Base-by-base conservation (phyloP, 176 grass and related monocot genomes). In the Ensete ventricosum region DNA sequence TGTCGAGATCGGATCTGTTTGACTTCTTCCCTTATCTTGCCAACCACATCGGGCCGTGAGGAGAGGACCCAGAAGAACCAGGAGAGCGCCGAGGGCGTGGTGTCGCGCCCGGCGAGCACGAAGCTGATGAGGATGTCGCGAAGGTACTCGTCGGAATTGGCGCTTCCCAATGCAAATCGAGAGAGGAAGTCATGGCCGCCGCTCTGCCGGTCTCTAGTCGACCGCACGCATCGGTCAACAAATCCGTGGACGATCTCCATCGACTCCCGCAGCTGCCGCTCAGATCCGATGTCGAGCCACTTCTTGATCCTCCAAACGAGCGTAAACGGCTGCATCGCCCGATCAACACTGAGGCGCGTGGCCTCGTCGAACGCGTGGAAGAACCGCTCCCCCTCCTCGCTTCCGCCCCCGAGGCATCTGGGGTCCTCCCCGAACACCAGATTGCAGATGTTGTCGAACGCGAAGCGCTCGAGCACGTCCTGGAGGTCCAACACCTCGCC, bases 51-150 rank as follows among this genome's bases (percentile, higher is more conserved):
- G 21, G 72, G 83, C 3, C 73, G 68, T 19, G 73, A 29, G 13
- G 82, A 91, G 12, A 89, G 23, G 9, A 88, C 25, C 92, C 92
- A 96, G 78, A 96, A 89, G 86, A 96, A 96, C 88, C 92, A 91
- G 53, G 92, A 71, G 21, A 91, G 72, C 9, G 88, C 92, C 0
- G 88, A 87, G 0, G 92, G 90, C 26, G 92, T 96, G 19, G 88
- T 91, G 76, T 91, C 92, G 29, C 88, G 84, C 14, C 92, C 82
- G 13, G 88, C 88, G 2, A 87, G 16, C 66, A 96, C 55, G 84
- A 96, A 89, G 81, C 83, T 91, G 67, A 81, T 85, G 12, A 96
- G 82, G 8, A 89, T 79, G 57, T 91, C 81, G 11, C 84, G 79
- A 52, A 96, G 82, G 82, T 64, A 82, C 78, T 86, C 80, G 1